Percentiles rank a stretch among this genome's conserved stretches.
Evolutionary conservation across 345 rosid genomes (phyloP).

Genomic region (Boechera stricta): DNA sequence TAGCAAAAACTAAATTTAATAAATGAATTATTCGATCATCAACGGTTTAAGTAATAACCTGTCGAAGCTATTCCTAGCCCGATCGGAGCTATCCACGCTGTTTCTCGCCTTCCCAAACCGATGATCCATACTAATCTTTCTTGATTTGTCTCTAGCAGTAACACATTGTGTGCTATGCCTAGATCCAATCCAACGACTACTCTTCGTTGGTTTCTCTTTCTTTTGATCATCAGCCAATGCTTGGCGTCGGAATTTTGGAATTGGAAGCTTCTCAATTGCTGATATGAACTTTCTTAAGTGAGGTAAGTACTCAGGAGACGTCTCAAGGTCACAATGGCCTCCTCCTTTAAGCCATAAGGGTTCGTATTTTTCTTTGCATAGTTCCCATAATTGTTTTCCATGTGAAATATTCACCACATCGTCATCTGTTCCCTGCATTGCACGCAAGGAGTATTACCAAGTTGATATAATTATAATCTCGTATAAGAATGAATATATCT

Average conservation of each 20-base stretch:
- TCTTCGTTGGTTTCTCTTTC: constrained; percentile 49
- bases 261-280: constrained; percentile 68
- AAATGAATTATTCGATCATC: not conserved
- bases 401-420: constrained; percentile 82
- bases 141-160: constrained; percentile 58
- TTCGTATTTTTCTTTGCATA: constrained; percentile 85
- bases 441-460: not conserved
- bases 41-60: constrained; percentile 51
- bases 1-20: not conserved
- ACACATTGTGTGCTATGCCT: constrained; percentile 61
- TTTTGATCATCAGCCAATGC: constrained; percentile 33
- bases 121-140: constrained; percentile 57
- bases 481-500: not conserved
- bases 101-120: constrained; percentile 57
- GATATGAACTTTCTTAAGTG: constrained; percentile 80
- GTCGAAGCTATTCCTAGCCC: constrained; percentile 81
- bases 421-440: constrained; percentile 79
- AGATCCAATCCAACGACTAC: constrained; percentile 56
- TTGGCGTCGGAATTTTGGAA: constrained; percentile 35
- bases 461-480: not conserved
- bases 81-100: constrained; percentile 69
- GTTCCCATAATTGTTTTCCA: constrained; percentile 86
- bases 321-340: constrained; percentile 81
- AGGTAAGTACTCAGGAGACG: constrained; percentile 73
- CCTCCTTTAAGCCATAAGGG: constrained; percentile 91